Percentiles rank a stretch among this genome's conserved stretches.
These are phyloP conservation scores for Aegilops longissima DNA, from an alignment of 176 grass and related monocot genomes.

Conservation along the genomic window DNA sequence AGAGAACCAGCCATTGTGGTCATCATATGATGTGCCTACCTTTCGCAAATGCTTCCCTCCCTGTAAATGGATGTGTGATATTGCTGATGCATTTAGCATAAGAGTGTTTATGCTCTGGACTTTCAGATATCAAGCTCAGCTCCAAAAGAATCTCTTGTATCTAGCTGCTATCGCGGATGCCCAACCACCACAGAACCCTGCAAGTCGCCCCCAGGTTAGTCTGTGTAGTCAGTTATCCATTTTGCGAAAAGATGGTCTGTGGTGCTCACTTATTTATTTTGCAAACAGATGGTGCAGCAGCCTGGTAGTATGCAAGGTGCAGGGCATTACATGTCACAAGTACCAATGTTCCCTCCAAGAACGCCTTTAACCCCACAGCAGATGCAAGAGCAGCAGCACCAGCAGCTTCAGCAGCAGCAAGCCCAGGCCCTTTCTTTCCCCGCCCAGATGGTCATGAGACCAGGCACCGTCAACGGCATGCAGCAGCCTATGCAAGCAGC, in stretches of 20 bases:
- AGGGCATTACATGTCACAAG: slow-evolving; percentile 71
- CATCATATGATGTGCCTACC: not conserved
- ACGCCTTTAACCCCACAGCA: slow-evolving; percentile 73
- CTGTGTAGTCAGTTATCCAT: not conserved
- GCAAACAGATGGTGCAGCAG: slow-evolving; percentile 58
- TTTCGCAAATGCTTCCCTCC: slow-evolving; percentile 1
- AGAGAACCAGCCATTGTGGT: not conserved
- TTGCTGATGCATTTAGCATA: slow-evolving; percentile 23
- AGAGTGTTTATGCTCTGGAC: slow-evolving; percentile 16
- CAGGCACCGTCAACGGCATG: slow-evolving; percentile 62
- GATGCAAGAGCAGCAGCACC: slow-evolving; percentile 71
- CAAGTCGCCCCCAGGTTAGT: slow-evolving; percentile 78
- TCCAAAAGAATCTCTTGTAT: slow-evolving; percentile 97
- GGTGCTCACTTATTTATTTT: slow-evolving; percentile 1
- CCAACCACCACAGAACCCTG: slow-evolving; percentile 68
- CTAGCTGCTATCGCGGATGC: slow-evolving; percentile 95
- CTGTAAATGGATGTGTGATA: not conserved
- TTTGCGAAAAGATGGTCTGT: slow-evolving; percentile 49
- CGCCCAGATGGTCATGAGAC: slow-evolving; percentile 70
- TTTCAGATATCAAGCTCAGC: slow-evolving; percentile 93
- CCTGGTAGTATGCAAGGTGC: slow-evolving; percentile 53
- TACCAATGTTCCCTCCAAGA: slow-evolving; percentile 78
- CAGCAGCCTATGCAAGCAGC: slow-evolving; percentile 57
- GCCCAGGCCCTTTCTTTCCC: slow-evolving; percentile 59
- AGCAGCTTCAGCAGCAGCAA: slow-evolving; percentile 75